Base-by-base conservation (phyloP, 1,139 yeast genomes). In the Taiozyma sp. region DNA sequence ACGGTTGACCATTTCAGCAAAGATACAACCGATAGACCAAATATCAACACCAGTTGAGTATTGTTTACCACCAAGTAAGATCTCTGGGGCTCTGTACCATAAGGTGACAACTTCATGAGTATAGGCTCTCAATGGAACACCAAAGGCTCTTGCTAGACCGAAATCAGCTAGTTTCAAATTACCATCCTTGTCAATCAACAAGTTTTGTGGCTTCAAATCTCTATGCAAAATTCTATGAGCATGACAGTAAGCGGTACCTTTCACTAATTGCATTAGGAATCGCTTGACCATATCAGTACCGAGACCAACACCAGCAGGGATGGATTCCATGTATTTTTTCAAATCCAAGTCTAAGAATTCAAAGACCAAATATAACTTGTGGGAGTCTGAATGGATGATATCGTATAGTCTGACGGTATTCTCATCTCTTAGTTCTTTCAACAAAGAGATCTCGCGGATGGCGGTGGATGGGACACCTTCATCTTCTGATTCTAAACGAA, bases 381-480 rank as follows among this genome's bases (percentile, higher is more conserved):
- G 96, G 16, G 95, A 85, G 70, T 92, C 98, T n/a, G 96, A 87
- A 69, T 95, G 99, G 54, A 95, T 96, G 61, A 95, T 93, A 68
- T 95, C 97, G 68, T 87, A 90, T 49, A 95, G 75, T 48, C 96
- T 76, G 41, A 93, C 97, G 57, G 93, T 92, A 70, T 92, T 91
- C 61, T 88, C 96, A 69, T 93, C 96, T 57, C 89, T 81, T 78
- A 93, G 80, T 70, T 95, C 99, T 70, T 93, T 93, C 61, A 93
- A 76, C 47, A 95, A 78, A 1, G 98, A 92, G 60, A 93, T 93
- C 69, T 93, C 99, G 60, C 99, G 80, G 56, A 93, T 93, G 3
- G 99, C 98, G 0, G 99, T 95, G 22, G 97, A 89, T 7, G 99
- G 99, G 38, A 93, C 98, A 43, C 99, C 99, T 70, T 93, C 99